Evolutionary conservation across 2,329 filamentous ascomycete genomes (phyloP), one percentile per base, ranked within the genome.

Genomic region (Blastomyces parvus): DNA sequence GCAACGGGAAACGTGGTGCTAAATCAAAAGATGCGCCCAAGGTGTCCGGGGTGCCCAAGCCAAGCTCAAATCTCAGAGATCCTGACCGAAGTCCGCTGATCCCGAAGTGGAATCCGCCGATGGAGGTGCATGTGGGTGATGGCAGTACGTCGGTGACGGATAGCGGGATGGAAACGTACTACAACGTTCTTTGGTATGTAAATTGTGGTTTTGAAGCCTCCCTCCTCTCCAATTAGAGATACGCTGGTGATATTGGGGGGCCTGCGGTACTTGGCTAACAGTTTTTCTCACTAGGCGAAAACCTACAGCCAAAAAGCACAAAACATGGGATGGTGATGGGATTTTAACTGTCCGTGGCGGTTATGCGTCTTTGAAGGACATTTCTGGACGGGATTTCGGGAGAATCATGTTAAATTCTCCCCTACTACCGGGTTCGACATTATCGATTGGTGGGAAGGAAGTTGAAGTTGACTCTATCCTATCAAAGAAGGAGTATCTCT

Each of bases 301-400:
- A 72, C 83, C 82, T 60, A 88, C 86, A 0, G 82, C 78, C 6
- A 90, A 89, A 73, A 90, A 90, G 75, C 84, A 90, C 73, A 90
- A 90, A 72, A 90, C 86, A 5, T 90, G 88, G 87, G 87, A 90
- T 69, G 87, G 87, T 2, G 88, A 90, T 73, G 88, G 86, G 1
- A 79, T 89, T 2, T 77, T 90, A 9, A 78, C 80, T 3, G 78
- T 87, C 3, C 74, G 77, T 2, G 81, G 79, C 44, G 85, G 85
- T 3, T 82, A 82, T 69, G 86, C 83, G 3, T 80, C 78, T 61
- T 77, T 90, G 19, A 83, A 85, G 64, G 85, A 89, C 70, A 79
- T 83, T 13, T 82, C 82, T 0, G 87, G 87, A 2, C 83, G 81
- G 71, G 83, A 86, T 25, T 81, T 89, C 73, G 87, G 86, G 1